Evolutionary conservation across 2,329 filamentous ascomycete species (phyloP), one percentile per base, ranked within the genome.

Genomic region (Zymoseptoria tritici): DNA sequence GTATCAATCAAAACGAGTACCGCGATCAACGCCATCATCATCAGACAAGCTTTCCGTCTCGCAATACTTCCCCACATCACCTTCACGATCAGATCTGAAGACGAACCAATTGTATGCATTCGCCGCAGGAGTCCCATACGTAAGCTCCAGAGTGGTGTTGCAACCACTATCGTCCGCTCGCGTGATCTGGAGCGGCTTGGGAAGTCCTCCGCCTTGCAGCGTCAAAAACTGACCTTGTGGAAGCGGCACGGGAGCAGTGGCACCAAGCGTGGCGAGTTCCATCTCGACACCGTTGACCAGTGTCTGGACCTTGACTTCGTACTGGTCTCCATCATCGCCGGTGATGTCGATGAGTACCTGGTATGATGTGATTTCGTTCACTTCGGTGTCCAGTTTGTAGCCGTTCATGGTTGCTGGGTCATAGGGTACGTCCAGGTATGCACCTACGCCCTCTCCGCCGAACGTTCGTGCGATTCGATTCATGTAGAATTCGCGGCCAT

Each of bases 401-500:
- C 36, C 49, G 24, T 54, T 60, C 26, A 46, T 50, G 13, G 52
- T 20, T 5, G 51, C 49, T 2, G 58, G 21, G 19, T 60, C 58
- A 55, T 60, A 57, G 7, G 58, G 58, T 8, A n/a, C 20, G 16
- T 13, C n/a, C 22, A 52, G 22, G 50, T 24, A 24, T 4, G 36
- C 36, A 22, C 56, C 56, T 1, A 54, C 52, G 8, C 49, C 20
- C 4, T 36, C 16, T 36, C 54, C 19, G 13, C 52, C 22, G 9
- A 4, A 11, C 7, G 52, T 36, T 3, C 36, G 20, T 11, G 26
- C n/a, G 46, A 58, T 53, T 3, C 57, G 31, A 2, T 26, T 22
- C 59, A 60, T 56, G 46, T 60, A 52, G 29, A 60, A 60, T 51
- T 60, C 51, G 21, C 59, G 55, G 24, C 59, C 56, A 29, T 60